phyloP scores from a whole-genome alignment of 2,329 filamentous ascomycete species.

The Lojkania enalia region DNA sequence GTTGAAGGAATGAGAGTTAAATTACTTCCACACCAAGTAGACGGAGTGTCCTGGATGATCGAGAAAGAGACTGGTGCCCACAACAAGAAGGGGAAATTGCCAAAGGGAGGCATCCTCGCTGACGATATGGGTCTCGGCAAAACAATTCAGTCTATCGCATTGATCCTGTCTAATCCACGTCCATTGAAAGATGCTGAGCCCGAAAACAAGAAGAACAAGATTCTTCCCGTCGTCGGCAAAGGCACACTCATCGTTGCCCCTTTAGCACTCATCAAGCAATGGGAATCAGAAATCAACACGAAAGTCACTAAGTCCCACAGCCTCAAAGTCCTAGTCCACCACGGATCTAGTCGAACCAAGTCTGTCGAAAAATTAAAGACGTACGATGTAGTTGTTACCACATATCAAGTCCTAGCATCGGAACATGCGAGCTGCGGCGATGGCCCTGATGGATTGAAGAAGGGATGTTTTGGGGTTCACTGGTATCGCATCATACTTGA shows the following conservation, averaged over 20 bases:
- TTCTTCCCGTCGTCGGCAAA: slow-evolving; percentile 70
- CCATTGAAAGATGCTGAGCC: slow-evolving; percentile 55
- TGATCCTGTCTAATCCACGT: slow-evolving; percentile 82
- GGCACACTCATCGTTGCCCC: slow-evolving; percentile 91
- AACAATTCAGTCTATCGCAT: slow-evolving; percentile 88
- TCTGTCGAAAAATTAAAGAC: slow-evolving; percentile 72
- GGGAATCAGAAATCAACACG: slow-evolving; percentile 89
- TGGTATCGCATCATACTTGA: slow-evolving; percentile 97
- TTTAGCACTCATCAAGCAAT: slow-evolving; percentile 91
- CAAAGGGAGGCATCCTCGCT: slow-evolving; percentile 91
- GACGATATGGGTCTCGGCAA: slow-evolving; percentile 98
- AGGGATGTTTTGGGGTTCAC: slow-evolving; percentile 85
- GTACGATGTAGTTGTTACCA: slow-evolving; percentile 96
- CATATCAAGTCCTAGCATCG: slow-evolving; percentile 92
- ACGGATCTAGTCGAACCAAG: slow-evolving; percentile 85
- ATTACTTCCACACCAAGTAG: slow-evolving; percentile 89
- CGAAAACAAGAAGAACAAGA: slow-evolving; percentile 62
- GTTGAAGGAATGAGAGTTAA: slow-evolving; percentile 85
- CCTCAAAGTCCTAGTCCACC: slow-evolving; percentile 84
- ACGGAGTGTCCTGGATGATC: slow-evolving; percentile 93
- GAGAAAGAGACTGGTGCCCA: slow-evolving; percentile 85
- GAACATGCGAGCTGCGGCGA: slow-evolving; percentile 75
- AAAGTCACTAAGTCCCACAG: slow-evolving; percentile 72
- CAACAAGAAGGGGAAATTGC: slow-evolving; percentile 76
- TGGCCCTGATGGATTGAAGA: slow-evolving; percentile 64